Evolutionary conservation across 495 filamentous ascomycete genomes (phyloP), one percentile per base, ranked within the genome.

Genomic region (Penicillium cataractarum): DNA sequence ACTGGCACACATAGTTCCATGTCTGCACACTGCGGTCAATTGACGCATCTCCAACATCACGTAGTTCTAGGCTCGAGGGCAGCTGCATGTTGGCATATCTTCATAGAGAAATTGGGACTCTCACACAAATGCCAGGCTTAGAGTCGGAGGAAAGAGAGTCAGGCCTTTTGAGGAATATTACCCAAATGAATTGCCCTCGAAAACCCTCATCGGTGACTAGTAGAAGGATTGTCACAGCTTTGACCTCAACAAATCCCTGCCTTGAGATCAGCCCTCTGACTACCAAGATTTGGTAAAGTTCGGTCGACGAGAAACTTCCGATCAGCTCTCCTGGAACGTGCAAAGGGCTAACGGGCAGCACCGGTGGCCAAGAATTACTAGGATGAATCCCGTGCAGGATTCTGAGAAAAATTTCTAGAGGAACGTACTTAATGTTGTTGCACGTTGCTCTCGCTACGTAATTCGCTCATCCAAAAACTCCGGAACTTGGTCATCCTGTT

Each of bases 1-100:
- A 65, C 65, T 73, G 73, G 2, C 65, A 70, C 4, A 52, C 66
- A 31, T 58, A 64, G 33, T 75, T 69, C 67, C 66, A 71, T 2
- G 49, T 65, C 35, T 73, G 73, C 13, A 73, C 65, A 48, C 54
- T 60, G 24, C 33, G 42, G 40, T 73, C 55, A 12, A 73, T 59
- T 2, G 55, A 29, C 7, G 35, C 35, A 60, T 59, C 53, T 8
- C 46, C 21, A 17, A 12, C n/a, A 17, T 37, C 39, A 22, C 35
- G 54, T 56, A 24, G 21, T 15, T n/a, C n/a, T 39, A 44, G 44
- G 9, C 21, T 17, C 13, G 37, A 42, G 12, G 24, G 6, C 15
- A 24, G 29, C 24, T 22, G 22, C 54, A 56, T 56, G 9, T 33
- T 42, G 54, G 24, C 24, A 37, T 35, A 44, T 4, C 35, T n/a